A percentile compares a stretch with the other conserved stretches of the same genome.
phyloP scores from a whole-genome alignment of 2,329 filamentous ascomycete genomes.

The Pezicula neosporulosa region DNA sequence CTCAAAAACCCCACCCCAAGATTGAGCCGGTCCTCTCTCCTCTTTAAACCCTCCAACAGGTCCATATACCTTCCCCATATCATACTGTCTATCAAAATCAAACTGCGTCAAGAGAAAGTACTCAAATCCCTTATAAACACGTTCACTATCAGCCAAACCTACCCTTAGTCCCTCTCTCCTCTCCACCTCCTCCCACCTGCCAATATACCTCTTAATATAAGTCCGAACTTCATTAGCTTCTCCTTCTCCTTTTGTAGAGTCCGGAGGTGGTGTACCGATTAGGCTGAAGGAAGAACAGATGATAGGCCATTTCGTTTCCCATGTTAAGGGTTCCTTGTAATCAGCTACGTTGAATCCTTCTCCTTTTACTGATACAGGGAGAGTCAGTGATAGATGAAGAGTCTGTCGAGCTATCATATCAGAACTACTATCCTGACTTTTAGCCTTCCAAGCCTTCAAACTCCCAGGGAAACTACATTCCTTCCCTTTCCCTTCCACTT shows the following conservation, averaged over 20 bases:
- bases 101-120: constrained; percentile 39
- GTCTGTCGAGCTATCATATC: constrained; percentile 38
- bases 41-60: constrained; percentile 33
- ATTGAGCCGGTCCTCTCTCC: constrained; percentile 32
- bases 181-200: constrained; percentile 29
- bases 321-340: constrained; percentile 30
- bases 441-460: constrained; percentile 32
- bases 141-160: constrained; percentile 33
- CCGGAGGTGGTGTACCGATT: constrained; percentile 31
- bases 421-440: constrained; percentile 35
- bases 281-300: constrained; percentile 42
- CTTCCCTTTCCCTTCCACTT: constrained; percentile 34
- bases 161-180: constrained; percentile 32
- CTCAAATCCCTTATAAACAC: constrained; percentile 34
- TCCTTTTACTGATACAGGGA: constrained; percentile 33
- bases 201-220: constrained; percentile 31
- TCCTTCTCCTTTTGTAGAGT: constrained; percentile 6
- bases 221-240: constrained; percentile 28
- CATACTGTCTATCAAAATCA: constrained; percentile 41
- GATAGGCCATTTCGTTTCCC: constrained; percentile 41
- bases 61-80: constrained; percentile 39
- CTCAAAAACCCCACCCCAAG: constrained; percentile 40
- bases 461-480: constrained; percentile 36
- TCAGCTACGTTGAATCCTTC: constrained; percentile 40
- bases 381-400: constrained; percentile 37